These are phyloP conservation scores for Botrytis porri DNA, from an alignment of 2,329 filamentous ascomycete genomes.

Conservation along the genomic window DNA sequence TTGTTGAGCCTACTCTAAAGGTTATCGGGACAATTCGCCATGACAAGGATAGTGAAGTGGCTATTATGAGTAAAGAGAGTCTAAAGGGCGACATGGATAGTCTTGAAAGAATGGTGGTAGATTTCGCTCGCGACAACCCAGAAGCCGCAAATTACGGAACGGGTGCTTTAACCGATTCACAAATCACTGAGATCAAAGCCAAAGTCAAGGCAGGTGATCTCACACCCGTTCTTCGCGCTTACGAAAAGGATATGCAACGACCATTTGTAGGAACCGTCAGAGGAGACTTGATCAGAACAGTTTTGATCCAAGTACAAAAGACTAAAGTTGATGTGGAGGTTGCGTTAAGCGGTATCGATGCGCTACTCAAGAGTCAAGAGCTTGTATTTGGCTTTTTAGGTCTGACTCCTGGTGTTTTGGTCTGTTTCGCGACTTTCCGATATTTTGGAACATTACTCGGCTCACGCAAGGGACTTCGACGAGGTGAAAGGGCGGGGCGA, in stretches of 20 bases:
- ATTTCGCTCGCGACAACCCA: constrained; percentile 85
- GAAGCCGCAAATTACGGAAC: constrained; percentile 50
- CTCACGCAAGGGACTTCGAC: constrained; percentile 64
- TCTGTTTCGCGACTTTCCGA: constrained; percentile 69
- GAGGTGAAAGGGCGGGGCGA: constrained; percentile 63
- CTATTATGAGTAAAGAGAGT: constrained; percentile 92
- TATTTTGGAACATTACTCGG: constrained; percentile 71
- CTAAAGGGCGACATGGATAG: constrained; percentile 87
- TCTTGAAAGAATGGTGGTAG: constrained; percentile 95
- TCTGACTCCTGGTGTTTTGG: constrained; percentile 86
- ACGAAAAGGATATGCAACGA: constrained; percentile 80
- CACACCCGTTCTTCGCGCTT: constrained; percentile 85
- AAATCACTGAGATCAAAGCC: constrained; percentile 70
- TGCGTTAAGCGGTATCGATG: constrained; percentile 92
- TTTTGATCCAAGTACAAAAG: constrained; percentile 96
- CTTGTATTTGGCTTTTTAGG: constrained; percentile 97
- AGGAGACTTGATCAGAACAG: constrained; percentile 83
- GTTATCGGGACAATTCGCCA: constrained; percentile 90
- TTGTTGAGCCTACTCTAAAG: constrained; percentile 78
- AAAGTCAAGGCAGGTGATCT: constrained; percentile 90
- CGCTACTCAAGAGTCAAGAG: constrained; percentile 91
- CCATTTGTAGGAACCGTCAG: constrained; percentile 80
- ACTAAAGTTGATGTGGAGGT: constrained; percentile 98
- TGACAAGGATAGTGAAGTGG: constrained; percentile 88
- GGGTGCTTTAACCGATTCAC: constrained; percentile 57